Evolutionary conservation across 352 stramenopile species (phyloP).

Genomic region (Phytophthora rubi): DNA sequence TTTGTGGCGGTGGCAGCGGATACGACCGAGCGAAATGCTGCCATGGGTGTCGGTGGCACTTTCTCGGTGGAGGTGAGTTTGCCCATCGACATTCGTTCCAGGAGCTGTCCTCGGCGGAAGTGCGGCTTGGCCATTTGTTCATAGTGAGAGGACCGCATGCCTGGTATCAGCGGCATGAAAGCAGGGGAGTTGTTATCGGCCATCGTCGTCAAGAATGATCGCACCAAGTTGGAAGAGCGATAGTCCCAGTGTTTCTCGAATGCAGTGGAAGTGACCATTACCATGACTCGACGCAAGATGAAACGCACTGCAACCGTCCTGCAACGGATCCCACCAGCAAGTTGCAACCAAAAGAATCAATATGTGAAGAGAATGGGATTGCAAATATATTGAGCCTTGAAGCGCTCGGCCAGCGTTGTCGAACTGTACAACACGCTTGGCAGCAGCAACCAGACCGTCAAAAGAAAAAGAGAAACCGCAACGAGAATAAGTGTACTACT

Average conservation of each 20-base stretch:
- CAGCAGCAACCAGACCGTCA: slow-evolving; percentile 30
- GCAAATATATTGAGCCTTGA: slow-evolving; percentile 45
- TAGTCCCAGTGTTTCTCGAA: slow-evolving; percentile 18
- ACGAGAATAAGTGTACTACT: slow-evolving; percentile 58
- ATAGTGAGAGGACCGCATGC: slow-evolving; percentile 59
- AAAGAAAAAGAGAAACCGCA: slow-evolving; percentile 29
- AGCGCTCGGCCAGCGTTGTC: slow-evolving; percentile 36
- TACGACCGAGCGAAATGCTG: slow-evolving; percentile 12
- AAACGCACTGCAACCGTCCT: slow-evolving; percentile 35
- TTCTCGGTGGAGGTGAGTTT: slow-evolving; percentile 40
- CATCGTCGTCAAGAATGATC: slow-evolving; percentile 19
- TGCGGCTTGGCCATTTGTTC: slow-evolving; percentile 49
- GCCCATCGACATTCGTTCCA: slow-evolving; percentile 69
- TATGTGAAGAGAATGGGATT: slow-evolving; percentile 22
- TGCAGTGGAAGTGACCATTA: not conserved
- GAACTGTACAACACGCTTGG: slow-evolving; percentile 36
- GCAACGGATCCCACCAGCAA: slow-evolving; percentile 17
- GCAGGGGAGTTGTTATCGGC: slow-evolving; percentile 9
- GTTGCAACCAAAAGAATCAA: not conserved
- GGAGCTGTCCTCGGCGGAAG: slow-evolving; percentile 67
- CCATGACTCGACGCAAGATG: slow-evolving; percentile 6
- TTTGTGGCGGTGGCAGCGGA: slow-evolving; percentile 21
- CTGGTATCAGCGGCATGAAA: slow-evolving; percentile 57
- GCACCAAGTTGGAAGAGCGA: not conserved
- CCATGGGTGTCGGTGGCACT: slow-evolving; percentile 1